These are phyloP conservation scores for Teratosphaeria pseudoeucalypti DNA, from an alignment of 2,329 filamentous ascomycete species.

Conservation along the genomic window DNA sequence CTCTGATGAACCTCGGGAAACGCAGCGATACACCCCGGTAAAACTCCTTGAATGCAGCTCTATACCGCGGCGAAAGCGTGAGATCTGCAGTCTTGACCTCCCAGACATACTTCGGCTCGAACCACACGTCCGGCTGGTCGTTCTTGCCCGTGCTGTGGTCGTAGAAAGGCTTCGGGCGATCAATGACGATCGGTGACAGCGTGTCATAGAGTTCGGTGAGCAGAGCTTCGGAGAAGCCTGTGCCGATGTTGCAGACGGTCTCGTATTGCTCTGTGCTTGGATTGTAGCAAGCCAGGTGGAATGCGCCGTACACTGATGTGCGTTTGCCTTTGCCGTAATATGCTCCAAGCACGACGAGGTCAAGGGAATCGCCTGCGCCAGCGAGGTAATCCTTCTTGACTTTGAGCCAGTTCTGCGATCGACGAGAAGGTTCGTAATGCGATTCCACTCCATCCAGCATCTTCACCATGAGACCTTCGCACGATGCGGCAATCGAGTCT, in stretches of 20 bases:
- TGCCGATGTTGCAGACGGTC: constrained; percentile 96
- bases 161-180: constrained; percentile 90
- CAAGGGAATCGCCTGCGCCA: constrained; percentile 87
- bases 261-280: constrained; percentile 71
- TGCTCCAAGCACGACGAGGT: constrained; percentile 88
- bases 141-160: constrained; percentile 71
- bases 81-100: constrained; percentile 95
- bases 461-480: constrained; percentile 98
- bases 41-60: constrained; percentile 75
- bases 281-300: constrained; percentile 92
- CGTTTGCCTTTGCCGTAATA: constrained; percentile 94
- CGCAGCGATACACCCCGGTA: constrained; percentile 78
- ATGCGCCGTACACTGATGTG: constrained; percentile 89
- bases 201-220: constrained; percentile 76
- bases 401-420: constrained; percentile 97
- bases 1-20: constrained; percentile 86
- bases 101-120: constrained; percentile 90
- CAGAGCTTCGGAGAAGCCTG: constrained; percentile 87
- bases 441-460: constrained; percentile 92
- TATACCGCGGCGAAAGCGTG: constrained; percentile 84
- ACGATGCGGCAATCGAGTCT: constrained; percentile 89
- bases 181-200: constrained; percentile 69
- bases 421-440: constrained; percentile 90
- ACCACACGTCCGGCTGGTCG: constrained; percentile 97
- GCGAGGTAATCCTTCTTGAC: constrained; percentile 92